Percentiles rank a stretch among this genome's conserved stretches.
These are phyloP conservation scores for Aspergillus diversus DNA, from an alignment of 495 filamentous ascomycete genomes.

Conservation along the genomic window DNA sequence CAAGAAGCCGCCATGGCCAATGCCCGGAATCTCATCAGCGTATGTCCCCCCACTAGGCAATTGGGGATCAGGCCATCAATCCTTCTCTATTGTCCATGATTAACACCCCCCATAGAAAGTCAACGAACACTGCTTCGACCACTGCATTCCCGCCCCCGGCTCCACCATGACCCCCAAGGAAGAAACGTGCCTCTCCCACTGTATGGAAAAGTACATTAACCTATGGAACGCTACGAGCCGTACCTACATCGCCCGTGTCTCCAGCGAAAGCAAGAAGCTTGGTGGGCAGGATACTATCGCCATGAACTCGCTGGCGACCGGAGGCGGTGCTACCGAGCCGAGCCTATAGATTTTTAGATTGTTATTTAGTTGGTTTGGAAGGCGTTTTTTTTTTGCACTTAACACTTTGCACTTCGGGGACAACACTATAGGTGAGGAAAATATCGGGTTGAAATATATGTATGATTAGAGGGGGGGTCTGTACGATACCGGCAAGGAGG, in stretches of 20 bases:
- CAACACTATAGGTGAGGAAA: neutral
- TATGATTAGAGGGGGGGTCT: slow-evolving; percentile 15
- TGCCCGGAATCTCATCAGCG: slow-evolving; percentile 73
- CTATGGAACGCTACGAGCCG: slow-evolving; percentile 86
- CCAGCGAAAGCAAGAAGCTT: slow-evolving; percentile 57
- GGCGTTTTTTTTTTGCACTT: neutral
- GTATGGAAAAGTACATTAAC: slow-evolving; percentile 97
- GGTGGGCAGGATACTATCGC: slow-evolving; percentile 33
- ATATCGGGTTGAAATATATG: neutral
- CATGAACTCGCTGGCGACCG: slow-evolving; percentile 34
- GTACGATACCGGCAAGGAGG: neutral
- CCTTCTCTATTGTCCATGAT: neutral
- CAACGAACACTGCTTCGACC: slow-evolving; percentile 95
- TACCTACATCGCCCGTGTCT: slow-evolving; percentile 74
- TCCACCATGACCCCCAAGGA: slow-evolving; percentile 71
- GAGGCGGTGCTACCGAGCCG: slow-evolving; percentile 19
- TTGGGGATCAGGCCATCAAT: neutral
- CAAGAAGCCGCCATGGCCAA: slow-evolving; percentile 76
- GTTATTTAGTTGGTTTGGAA: neutral
- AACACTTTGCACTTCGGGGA: neutral
- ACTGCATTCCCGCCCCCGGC: slow-evolving; percentile 86
- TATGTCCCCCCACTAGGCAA: slow-evolving; percentile 38
- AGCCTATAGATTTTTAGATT: slow-evolving; percentile 14
- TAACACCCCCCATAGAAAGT: slow-evolving; percentile 67
- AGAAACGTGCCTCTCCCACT: slow-evolving; percentile 77